phyloP scores from a whole-genome alignment of 139 green algal genomes.

The Coccomyxa sp. region DNA sequence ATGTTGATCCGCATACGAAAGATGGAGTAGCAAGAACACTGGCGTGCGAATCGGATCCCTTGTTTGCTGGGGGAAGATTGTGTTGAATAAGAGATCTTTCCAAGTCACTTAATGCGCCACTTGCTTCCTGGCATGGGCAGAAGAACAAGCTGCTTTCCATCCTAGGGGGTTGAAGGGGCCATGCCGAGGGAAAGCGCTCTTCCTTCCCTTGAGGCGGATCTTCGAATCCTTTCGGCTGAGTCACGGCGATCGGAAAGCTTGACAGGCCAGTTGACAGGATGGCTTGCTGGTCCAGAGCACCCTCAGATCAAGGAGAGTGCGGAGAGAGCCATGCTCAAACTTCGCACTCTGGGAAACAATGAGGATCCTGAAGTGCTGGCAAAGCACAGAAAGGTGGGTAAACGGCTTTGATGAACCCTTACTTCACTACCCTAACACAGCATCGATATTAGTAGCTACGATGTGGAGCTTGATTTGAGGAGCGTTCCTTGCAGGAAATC shows the following conservation, averaged over 20 bases:
- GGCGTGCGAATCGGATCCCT: no score
- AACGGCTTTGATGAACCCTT: background rate
- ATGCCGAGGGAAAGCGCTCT: no score
- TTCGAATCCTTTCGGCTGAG: conserved; percentile 49
- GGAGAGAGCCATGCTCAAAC: conserved; percentile 54
- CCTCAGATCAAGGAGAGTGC: conserved; percentile 65
- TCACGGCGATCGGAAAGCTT: conserved; percentile 52
- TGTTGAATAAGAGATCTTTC: no score
- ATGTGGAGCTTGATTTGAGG: background rate
- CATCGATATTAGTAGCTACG: background rate
- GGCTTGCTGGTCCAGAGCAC: conserved; percentile 52
- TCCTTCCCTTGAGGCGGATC: conserved; percentile 52
- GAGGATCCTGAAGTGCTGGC: conserved; percentile 32
- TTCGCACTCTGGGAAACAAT: conserved; percentile 33
- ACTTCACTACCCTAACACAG: background rate
- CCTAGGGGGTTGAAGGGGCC: no score
- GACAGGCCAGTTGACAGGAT: conserved; percentile 54
- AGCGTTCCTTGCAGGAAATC: conserved; percentile 56
- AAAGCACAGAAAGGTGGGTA: conserved; percentile 32
- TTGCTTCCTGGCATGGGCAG: no score
- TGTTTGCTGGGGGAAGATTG: no score
- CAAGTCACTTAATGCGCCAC: no score
- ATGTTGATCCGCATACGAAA: no score
- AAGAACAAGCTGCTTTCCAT: no score
- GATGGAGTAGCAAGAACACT: no score